phyloP scores from a whole-genome alignment of 2,329 filamentous ascomycete species.

The Aspergillus brunneoviolaceus region DNA sequence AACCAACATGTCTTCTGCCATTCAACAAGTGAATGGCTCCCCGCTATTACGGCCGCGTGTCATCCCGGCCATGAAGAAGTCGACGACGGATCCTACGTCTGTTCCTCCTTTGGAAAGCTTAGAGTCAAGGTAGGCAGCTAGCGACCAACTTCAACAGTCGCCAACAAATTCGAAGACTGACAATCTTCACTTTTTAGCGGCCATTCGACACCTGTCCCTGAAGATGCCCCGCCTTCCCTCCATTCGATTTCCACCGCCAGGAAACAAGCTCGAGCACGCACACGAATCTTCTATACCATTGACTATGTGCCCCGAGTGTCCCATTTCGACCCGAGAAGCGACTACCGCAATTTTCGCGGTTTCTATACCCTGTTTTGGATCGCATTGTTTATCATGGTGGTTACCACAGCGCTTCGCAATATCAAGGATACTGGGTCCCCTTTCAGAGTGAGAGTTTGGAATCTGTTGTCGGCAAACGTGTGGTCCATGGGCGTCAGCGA shows the following conservation, averaged over 20 bases:
- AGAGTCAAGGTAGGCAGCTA: constrained; percentile 37
- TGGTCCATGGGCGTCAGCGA: constrained; percentile 84
- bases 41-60: constrained; percentile 35
- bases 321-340: constrained; percentile 89
- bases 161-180: background rate
- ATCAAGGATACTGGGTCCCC: constrained; percentile 91
- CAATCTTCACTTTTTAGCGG: constrained; percentile 57
- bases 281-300: constrained; percentile 86
- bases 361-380: constrained; percentile 99
- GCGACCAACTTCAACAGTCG: too few relatives aligned
- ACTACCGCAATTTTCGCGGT: constrained; percentile 91
- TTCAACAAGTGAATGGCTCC: constrained; percentile 26
- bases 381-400: constrained; percentile 91
- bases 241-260: constrained; percentile 82
- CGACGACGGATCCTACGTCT: constrained; percentile 27
- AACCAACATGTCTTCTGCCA: constrained; percentile 32
- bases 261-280: constrained; percentile 77
- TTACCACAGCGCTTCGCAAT: constrained; percentile 90
- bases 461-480: constrained; percentile 81
- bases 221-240: constrained; percentile 89
- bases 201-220: constrained; percentile 76
- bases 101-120: constrained; percentile 29
- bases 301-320: constrained; percentile 88
- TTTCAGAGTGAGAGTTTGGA: constrained; percentile 82
- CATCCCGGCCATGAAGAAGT: constrained; percentile 28